These are phyloP conservation scores for Rutidosis leptorrhynchoides DNA, from an alignment of 129 eudicot species.

Conservation along the genomic window DNA sequence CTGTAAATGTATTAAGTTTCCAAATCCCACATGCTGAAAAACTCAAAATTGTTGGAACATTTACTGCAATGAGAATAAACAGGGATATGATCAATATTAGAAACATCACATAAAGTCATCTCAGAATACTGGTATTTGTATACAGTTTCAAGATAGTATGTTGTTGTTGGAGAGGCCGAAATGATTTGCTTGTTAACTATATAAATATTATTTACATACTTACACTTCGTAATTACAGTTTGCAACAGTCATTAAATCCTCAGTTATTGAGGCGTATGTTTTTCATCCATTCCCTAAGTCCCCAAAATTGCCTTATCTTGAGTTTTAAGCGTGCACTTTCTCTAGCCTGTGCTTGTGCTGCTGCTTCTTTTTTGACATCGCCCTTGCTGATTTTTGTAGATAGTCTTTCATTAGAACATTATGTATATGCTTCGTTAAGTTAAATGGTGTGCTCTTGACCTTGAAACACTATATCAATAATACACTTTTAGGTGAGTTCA, in stretches of 20 bases:
- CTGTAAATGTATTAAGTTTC: too few species aligned
- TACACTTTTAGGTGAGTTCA: not conserved
- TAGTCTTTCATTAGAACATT: constrained; percentile 58
- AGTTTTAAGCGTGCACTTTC: constrained; percentile 49
- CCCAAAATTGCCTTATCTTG: constrained; percentile 40
- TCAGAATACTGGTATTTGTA: too few species aligned
- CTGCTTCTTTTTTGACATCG: constrained; percentile 52
- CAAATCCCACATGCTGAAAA: too few species aligned
- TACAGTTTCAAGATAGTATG: too few species aligned
- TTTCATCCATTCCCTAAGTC: constrained; percentile 56
- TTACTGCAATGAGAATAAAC: too few species aligned
- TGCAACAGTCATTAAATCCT: not conserved
- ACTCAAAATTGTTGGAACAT: too few species aligned
- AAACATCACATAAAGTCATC: too few species aligned
- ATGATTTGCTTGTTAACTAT: too few species aligned
- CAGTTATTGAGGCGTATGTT: constrained; percentile 16
- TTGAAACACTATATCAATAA: constrained; percentile 29
- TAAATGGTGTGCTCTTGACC: constrained; percentile 58
- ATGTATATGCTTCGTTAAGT: constrained; percentile 60
- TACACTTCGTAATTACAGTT: constrained; percentile 3
- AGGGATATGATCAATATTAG: too few species aligned
- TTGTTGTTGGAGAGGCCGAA: too few species aligned
- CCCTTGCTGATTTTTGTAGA: constrained; percentile 42
- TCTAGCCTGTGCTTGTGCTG: constrained; percentile 64
- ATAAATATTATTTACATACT: constrained; percentile 10